These are phyloP conservation scores for Xylariales sp. DNA, from an alignment of 2,329 filamentous ascomycete species.

Conservation along the genomic window DNA sequence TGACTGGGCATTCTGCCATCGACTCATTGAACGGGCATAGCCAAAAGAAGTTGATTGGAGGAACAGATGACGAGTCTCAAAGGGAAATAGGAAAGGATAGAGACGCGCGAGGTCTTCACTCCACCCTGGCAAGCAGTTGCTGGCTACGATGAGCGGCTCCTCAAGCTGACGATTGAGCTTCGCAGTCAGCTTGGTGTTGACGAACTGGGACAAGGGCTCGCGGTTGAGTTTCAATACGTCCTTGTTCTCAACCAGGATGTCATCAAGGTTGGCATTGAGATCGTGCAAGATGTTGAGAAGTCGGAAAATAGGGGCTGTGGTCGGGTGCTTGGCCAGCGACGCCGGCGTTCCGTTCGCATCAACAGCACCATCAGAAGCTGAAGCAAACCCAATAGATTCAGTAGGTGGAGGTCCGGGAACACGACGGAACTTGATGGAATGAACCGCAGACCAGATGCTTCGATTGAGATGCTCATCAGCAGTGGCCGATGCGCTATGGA, in stretches of 20 bases:
- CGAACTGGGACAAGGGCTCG: conserved; percentile 87
- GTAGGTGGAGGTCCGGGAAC: conserved; percentile 77
- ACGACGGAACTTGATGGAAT: conserved; percentile 87
- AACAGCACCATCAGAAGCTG: conserved; percentile 41
- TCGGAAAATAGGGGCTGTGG: conserved; percentile 80
- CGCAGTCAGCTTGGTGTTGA: conserved; percentile 96
- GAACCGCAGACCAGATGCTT: conserved; percentile 84
- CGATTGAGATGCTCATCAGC: conserved; percentile 63
- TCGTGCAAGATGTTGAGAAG: conserved; percentile 88
- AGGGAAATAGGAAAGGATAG: conserved; percentile 96
- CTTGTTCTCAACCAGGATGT: conserved; percentile 77
- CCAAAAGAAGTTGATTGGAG: conserved; percentile 97
- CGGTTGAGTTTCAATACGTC: conserved; percentile 65
- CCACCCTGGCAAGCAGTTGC: conserved; percentile 93
- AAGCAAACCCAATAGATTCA: conserved; percentile 61
- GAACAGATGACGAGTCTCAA: conserved; percentile 95
- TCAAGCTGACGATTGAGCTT: conserved; percentile 96
- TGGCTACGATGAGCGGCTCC: conserved; percentile 93
- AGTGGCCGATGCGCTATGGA: conserved; percentile 58
- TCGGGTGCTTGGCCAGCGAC: conserved; percentile 77
- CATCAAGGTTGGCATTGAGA: conserved; percentile 88
- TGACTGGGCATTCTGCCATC: conserved; percentile 90
- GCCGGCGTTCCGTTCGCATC: conserved; percentile 61
- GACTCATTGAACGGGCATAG: conserved; percentile 93
- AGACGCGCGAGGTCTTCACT: conserved; percentile 89